These are phyloP conservation scores for Fistulinella prunicolor DNA, from an alignment of 768 basidiomycete species.

Conservation along the genomic window DNA sequence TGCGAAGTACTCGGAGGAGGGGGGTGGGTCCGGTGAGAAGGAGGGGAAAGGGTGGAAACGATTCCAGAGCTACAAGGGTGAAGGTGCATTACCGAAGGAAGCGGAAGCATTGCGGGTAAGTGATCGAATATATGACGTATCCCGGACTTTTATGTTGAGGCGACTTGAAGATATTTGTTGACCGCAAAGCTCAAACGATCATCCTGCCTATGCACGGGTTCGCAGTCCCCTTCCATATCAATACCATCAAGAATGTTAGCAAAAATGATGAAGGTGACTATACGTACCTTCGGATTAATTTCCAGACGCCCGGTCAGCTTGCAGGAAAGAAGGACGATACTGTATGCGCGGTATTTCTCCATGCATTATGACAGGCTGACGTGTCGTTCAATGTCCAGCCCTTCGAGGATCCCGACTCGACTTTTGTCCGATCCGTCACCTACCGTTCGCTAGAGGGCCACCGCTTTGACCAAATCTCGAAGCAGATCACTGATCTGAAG, in stretches of 20 bases:
- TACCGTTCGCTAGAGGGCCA: conserved; percentile 89
- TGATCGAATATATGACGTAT: conserved; percentile 7
- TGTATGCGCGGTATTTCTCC: conserved; percentile 39
- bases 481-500: conserved; percentile 92
- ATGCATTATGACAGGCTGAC: conserved; percentile 4
- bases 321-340: conserved; percentile 99
- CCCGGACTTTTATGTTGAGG: conserved; percentile 7
- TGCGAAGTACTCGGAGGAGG: conserved; percentile 79
- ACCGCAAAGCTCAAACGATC: conserved; percentile 86
- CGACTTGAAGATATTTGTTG: conserved; percentile 72
- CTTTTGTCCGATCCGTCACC: conserved; percentile 92
- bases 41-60: conserved; percentile 93
- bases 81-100: conserved; percentile 84
- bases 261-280: conserved; percentile 97
- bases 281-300: conserved; percentile 94
- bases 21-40: conserved; percentile 68
- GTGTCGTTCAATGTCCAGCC: conserved; percentile 46
- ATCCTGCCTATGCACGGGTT: conserved; percentile 93
- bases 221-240: conserved; percentile 97
- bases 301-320: conserved; percentile 96
- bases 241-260: conserved; percentile 95
- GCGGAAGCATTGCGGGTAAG: conserved; percentile 76
- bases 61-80: conserved; percentile 96
- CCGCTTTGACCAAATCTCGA: conserved; percentile 85
- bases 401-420: conserved; percentile 94